Evolutionary conservation across 176 grass and related monocot species (phyloP).

Genomic region (Oryza meridionalis): DNA sequence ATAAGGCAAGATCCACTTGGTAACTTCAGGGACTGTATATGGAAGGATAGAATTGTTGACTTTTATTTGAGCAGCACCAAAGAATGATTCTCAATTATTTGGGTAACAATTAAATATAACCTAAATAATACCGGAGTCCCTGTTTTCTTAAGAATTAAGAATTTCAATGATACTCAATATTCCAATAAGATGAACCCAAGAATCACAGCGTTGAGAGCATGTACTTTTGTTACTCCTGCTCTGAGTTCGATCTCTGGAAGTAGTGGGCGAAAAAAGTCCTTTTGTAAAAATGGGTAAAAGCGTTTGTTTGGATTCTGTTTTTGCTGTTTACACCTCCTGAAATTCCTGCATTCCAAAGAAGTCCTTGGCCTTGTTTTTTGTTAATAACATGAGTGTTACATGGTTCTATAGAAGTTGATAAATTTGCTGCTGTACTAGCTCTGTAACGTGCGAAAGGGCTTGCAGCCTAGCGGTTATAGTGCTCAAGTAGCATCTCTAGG

Average conservation of each 20-base stretch:
- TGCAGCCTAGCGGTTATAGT: too few species aligned
- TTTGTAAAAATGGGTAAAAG: too few species aligned
- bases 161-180: constrained; percentile 24
- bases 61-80: constrained; percentile 11
- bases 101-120: neutral
- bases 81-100: neutral
- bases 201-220: neutral
- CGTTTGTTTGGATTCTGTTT: too few species aligned
- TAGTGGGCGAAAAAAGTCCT: too few species aligned
- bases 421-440: neutral
- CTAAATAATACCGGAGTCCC: neutral
- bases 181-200: neutral
- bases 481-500: too few species aligned
- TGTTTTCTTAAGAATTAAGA: constrained; percentile 16
- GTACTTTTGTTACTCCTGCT: too few species aligned
- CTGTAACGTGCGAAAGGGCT: neutral
- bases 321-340: too few species aligned
- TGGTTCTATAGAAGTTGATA: constrained; percentile 22
- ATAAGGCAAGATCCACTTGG: neutral
- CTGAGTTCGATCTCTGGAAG: too few species aligned
- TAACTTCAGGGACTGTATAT: constrained; percentile 16
- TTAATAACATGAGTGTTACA: constrained; percentile 2
- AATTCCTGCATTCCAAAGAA: neutral
- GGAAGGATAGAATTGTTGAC: neutral
- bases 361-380: neutral